phyloP scores from a whole-genome alignment of 257 asterid species.

The Scutellaria galericulata region DNA sequence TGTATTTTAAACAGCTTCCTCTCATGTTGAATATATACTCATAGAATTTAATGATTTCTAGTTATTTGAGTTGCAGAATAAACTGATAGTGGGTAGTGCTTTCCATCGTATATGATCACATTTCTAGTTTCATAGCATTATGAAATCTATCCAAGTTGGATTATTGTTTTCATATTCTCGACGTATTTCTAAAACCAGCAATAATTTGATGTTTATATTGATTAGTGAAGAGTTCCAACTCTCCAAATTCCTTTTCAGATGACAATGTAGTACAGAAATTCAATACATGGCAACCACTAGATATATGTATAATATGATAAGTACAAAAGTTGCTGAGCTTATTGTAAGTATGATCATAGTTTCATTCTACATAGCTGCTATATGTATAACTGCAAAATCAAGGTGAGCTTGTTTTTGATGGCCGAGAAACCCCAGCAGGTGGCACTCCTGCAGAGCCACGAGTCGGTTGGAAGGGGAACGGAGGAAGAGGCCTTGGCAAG shows the following conservation, averaged over 20 bases:
- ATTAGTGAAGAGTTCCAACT: neutral
- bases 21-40: slow-evolving; percentile 9
- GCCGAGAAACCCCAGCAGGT: slow-evolving; percentile 45
- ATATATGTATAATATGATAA: slow-evolving; percentile 9
- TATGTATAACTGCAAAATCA: slow-evolving; percentile 35
- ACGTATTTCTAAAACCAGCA: neutral
- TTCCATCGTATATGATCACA: neutral
- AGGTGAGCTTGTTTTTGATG: slow-evolving; percentile 47
- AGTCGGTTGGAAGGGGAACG: slow-evolving; percentile 64
- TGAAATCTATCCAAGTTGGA: neutral
- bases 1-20: neutral
- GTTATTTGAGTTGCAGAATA: neutral
- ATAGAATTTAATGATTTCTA: neutral
- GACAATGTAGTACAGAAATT: neutral
- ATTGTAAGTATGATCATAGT: slow-evolving; percentile 20
- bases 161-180: neutral
- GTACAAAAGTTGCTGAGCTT: slow-evolving; percentile 10
- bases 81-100: neutral
- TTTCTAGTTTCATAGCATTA: neutral
- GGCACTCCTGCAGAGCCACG: slow-evolving; percentile 72
- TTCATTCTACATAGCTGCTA: slow-evolving; percentile 26
- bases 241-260: neutral
- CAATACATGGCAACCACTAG: neutral
- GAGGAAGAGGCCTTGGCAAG: slow-evolving; percentile 52
- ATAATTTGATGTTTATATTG: neutral